Evolutionary conservation across 2,329 filamentous ascomycete genomes (phyloP).

Genomic region (Xenosphaeropsis pyriputrescens): DNA sequence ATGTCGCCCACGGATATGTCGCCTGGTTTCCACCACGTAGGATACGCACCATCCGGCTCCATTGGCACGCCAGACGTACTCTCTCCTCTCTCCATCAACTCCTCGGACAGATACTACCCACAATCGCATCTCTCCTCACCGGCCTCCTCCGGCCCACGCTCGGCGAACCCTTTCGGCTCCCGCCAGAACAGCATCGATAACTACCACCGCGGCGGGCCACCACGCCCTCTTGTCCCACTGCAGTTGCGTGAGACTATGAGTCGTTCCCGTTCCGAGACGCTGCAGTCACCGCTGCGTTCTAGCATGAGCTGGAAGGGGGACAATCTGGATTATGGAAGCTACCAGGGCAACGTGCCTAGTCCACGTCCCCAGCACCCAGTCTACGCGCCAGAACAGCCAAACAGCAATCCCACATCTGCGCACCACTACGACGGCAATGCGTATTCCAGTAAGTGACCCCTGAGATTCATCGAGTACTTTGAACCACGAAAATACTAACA

Average conservation of each 20-base stretch:
- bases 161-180: slow-evolving; percentile 33
- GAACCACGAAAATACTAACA: background rate
- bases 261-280: slow-evolving; percentile 38
- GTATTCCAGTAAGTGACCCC: slow-evolving; percentile 31
- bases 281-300: slow-evolving; percentile 42
- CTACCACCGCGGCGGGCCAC: slow-evolving; percentile 25
- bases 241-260: slow-evolving; percentile 42
- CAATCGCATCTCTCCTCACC: slow-evolving; percentile 28
- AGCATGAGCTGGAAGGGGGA: slow-evolving; percentile 51
- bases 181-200: slow-evolving; percentile 31
- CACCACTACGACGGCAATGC: slow-evolving; percentile 34
- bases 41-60: slow-evolving; percentile 39
- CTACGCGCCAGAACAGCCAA: slow-evolving; percentile 34
- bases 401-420: slow-evolving; percentile 23
- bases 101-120: slow-evolving; percentile 39
- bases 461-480: slow-evolving; percentile 1
- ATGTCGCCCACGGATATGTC: slow-evolving; percentile 53
- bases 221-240: slow-evolving; percentile 39
- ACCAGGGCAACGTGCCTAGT: slow-evolving; percentile 29
- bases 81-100: slow-evolving; percentile 39
- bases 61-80: slow-evolving; percentile 38
- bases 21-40: slow-evolving; percentile 51
- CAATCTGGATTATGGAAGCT: slow-evolving; percentile 37
- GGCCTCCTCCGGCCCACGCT: slow-evolving; percentile 30
- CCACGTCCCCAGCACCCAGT: slow-evolving; percentile 32